phyloP scores from a whole-genome alignment of 352 stramenopile genomes.

The Pythium dissotocum region DNA sequence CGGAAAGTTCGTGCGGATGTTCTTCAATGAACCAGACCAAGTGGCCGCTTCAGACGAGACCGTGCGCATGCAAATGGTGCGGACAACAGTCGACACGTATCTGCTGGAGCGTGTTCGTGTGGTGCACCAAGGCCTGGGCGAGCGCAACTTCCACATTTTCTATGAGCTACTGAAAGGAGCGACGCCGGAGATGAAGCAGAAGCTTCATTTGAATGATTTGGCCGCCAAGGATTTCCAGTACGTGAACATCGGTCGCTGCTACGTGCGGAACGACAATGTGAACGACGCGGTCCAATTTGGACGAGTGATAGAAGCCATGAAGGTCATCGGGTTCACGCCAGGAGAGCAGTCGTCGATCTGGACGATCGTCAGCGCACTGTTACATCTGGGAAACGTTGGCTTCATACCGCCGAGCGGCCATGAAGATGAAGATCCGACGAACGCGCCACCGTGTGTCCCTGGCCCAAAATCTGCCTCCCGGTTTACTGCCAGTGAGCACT shows the following conservation, averaged over 20 bases:
- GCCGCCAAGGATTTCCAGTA: conserved; percentile 63
- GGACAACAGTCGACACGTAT: conserved; percentile 85
- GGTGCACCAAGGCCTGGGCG: conserved; percentile 66
- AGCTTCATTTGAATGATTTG: conserved; percentile 42
- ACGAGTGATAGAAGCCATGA: conserved; percentile 66
- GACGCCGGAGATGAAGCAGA: conserved; percentile 42
- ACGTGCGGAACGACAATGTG: conserved; percentile 63
- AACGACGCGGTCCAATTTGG: conserved; percentile 65
- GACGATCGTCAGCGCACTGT: conserved; percentile 64
- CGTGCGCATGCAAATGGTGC: conserved; percentile 57
- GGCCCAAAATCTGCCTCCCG: conserved; percentile 36
- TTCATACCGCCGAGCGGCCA: conserved; percentile 67
- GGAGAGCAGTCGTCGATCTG: conserved; percentile 67
- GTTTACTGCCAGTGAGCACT: conserved; percentile 39
- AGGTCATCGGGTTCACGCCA: conserved; percentile 65
- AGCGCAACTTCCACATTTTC: conserved; percentile 86
- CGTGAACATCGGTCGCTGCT: conserved; percentile 64
- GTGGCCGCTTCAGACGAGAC: conserved; percentile 15
- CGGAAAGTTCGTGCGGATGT: conserved; percentile 91
- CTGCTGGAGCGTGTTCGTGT: conserved; percentile 93
- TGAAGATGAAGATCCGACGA: conserved; percentile 46
- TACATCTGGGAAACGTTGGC: conserved; percentile 83
- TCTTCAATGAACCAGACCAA: conserved; percentile 52
- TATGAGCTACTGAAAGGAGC: conserved; percentile 72
- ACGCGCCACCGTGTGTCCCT: conserved; percentile 44